phyloP scores from a whole-genome alignment of 352 stramenopile genomes.

The Pythium phragmiticola region DNA sequence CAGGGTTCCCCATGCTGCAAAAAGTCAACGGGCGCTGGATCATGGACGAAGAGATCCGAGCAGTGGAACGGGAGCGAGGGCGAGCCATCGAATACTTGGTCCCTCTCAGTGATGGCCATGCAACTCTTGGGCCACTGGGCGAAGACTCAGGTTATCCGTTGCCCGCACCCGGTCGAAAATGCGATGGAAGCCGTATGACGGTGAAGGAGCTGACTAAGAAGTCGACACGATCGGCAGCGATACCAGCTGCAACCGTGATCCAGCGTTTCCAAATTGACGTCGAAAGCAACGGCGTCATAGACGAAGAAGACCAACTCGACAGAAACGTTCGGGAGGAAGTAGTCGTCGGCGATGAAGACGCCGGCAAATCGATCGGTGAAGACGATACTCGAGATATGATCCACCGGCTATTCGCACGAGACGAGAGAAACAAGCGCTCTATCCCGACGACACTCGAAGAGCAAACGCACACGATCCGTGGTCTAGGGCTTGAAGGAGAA shows the following conservation, averaged over 20 bases:
- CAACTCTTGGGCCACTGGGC: neutral
- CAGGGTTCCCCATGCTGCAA: conserved; percentile 66
- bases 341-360: neutral
- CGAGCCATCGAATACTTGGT: conserved; percentile 48
- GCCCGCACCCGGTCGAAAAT: conserved; percentile 21
- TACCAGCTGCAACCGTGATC: conserved; percentile 39
- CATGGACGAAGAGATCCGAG: conserved; percentile 41
- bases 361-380: neutral
- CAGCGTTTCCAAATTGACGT: conserved; percentile 57
- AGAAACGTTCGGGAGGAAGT: neutral
- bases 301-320: neutral
- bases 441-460: neutral
- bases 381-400: conserved; percentile 25
- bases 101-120: neutral
- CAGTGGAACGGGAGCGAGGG: conserved; percentile 53
- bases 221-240: conserved; percentile 39
- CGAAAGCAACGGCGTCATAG: conserved; percentile 29
- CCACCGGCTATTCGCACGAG: conserved; percentile 28
- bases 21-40: conserved; percentile 64
- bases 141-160: neutral
- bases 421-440: neutral
- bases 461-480: neutral
- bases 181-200: conserved; percentile 70
- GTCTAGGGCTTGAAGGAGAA: neutral
- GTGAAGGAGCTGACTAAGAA: conserved; percentile 55